Evolutionary conservation across 805 yeast species (phyloP).

Genomic region (Saccharomycopsis vini): DNA sequence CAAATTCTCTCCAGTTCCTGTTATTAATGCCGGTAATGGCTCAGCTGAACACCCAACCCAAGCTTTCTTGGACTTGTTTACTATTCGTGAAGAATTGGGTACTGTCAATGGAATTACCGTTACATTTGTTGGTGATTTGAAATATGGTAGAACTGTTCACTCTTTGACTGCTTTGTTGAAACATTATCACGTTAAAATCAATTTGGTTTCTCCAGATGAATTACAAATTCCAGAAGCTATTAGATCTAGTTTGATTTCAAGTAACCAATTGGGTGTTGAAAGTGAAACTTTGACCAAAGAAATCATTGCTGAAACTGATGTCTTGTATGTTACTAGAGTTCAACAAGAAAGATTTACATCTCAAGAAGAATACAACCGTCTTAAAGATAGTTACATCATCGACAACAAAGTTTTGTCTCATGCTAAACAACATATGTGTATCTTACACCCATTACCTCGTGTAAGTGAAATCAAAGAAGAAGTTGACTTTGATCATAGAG

Average conservation of each 20-base stretch:
- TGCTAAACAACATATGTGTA: slow-evolving; percentile 98
- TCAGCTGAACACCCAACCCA: slow-evolving; percentile 98
- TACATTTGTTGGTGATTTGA: slow-evolving; percentile 98
- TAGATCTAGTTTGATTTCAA: slow-evolving; percentile 52
- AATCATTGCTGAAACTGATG: slow-evolving; percentile 84
- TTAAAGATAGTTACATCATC: slow-evolving; percentile 85
- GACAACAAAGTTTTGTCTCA: slow-evolving; percentile 84
- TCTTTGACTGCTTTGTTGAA: slow-evolving; percentile 83
- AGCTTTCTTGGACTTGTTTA: slow-evolving; percentile 93
- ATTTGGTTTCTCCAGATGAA: slow-evolving; percentile 86
- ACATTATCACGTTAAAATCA: slow-evolving; percentile 88
- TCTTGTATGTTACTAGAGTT: slow-evolving; percentile 93
- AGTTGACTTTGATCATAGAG: slow-evolving; percentile 98
- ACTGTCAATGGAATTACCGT: slow-evolving; percentile 96
- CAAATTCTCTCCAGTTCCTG: slow-evolving; percentile 93
- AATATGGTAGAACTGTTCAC: slow-evolving; percentile 97
- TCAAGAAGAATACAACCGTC: slow-evolving; percentile 68
- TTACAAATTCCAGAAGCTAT: slow-evolving; percentile 73
- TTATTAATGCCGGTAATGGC: slow-evolving; percentile 97
- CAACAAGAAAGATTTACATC: slow-evolving; percentile 92
- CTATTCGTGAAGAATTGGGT: slow-evolving; percentile 97
- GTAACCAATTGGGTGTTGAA: slow-evolving; percentile 67
- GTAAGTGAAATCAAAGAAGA: slow-evolving; percentile 94
- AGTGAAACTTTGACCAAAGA: slow-evolving; percentile 73
- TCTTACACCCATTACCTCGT: slow-evolving; percentile 98